These are phyloP conservation scores for Citrus maxima DNA, from an alignment of 345 rosid species.

Conservation along the genomic window DNA sequence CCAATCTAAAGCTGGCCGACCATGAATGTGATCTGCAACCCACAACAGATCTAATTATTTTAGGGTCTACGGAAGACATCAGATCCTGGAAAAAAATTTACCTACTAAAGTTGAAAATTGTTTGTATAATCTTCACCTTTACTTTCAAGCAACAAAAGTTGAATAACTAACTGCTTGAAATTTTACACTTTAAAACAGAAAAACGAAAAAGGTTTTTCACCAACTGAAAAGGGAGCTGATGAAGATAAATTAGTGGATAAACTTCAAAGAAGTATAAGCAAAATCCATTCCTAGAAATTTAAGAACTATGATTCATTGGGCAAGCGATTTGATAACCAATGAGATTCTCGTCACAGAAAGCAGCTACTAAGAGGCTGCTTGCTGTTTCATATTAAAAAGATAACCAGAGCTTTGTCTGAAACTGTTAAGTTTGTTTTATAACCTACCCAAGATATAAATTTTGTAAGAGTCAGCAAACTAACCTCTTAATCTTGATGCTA, in stretches of 20 bases:
- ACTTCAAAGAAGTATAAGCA: neutral
- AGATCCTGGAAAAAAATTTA: neutral
- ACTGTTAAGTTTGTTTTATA: neutral
- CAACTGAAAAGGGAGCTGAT: neutral
- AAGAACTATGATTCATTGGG: neutral
- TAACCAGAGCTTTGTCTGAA: neutral
- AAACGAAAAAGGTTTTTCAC: neutral
- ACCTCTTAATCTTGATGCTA: constrained; percentile 93
- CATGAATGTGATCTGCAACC: constrained; percentile 55
- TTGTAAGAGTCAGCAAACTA: constrained; percentile 7
- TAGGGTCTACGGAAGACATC: neutral
- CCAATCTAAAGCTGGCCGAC: constrained; percentile 85
- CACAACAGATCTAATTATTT: neutral
- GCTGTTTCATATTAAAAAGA: neutral
- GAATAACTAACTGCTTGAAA: neutral
- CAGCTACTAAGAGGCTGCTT: too few species aligned
- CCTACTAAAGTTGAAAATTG: neutral
- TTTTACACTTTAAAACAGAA: neutral
- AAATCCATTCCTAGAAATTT: neutral
- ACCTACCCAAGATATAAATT: neutral
- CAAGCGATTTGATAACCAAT: too few species aligned
- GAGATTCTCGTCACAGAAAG: too few species aligned
- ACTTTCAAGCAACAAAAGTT: neutral
- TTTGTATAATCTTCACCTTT: neutral
- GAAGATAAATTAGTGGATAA: neutral